Percentiles rank a stretch among this genome's conserved stretches.
phyloP scores from a whole-genome alignment of 306 rosid genomes.

The Carpinus viminea region DNA sequence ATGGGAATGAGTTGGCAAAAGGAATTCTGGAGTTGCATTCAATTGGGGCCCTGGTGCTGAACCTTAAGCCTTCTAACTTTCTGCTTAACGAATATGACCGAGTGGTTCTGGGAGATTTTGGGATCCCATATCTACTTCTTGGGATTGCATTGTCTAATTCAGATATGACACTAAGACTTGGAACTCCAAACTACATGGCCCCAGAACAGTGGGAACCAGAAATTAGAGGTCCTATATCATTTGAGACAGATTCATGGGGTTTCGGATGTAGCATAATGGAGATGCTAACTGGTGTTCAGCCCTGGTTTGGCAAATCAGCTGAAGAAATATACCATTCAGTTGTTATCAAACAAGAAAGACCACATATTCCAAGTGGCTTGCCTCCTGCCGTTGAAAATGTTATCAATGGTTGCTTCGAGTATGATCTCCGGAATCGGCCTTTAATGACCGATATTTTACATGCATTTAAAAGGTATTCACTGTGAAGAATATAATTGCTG shows the following conservation, averaged over 20 bases:
- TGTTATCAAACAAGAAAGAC: slow-evolving; percentile 75
- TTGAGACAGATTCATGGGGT: slow-evolving; percentile 95
- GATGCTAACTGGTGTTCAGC: slow-evolving; percentile 85
- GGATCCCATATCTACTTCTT: slow-evolving; percentile 71
- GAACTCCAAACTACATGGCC: slow-evolving; percentile 96
- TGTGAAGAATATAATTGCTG: neutral
- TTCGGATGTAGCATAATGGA: slow-evolving; percentile 82
- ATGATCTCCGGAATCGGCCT: slow-evolving; percentile 89
- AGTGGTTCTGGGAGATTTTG: slow-evolving; percentile 85
- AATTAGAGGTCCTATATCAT: slow-evolving; percentile 80
- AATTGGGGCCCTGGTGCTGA: slow-evolving; percentile 65
- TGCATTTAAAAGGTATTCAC: slow-evolving; percentile 62
- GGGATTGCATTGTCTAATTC: slow-evolving; percentile 55
- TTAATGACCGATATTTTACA: slow-evolving; percentile 60
- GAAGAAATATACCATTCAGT: slow-evolving; percentile 57
- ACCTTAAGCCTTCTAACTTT: slow-evolving; percentile 75
- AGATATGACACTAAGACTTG: slow-evolving; percentile 65
- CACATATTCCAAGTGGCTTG: slow-evolving; percentile 75
- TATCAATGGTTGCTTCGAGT: slow-evolving; percentile 84
- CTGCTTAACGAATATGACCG: slow-evolving; percentile 65
- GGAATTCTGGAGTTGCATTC: slow-evolving; percentile 76
- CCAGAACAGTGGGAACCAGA: slow-evolving; percentile 98
- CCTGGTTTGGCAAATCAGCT: slow-evolving; percentile 76
- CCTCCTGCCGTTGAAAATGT: slow-evolving; percentile 71
- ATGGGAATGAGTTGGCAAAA: slow-evolving; percentile 69